Conservation (phyloP, 257 asterid genomes). For the Solanum etuberosum region DNA sequence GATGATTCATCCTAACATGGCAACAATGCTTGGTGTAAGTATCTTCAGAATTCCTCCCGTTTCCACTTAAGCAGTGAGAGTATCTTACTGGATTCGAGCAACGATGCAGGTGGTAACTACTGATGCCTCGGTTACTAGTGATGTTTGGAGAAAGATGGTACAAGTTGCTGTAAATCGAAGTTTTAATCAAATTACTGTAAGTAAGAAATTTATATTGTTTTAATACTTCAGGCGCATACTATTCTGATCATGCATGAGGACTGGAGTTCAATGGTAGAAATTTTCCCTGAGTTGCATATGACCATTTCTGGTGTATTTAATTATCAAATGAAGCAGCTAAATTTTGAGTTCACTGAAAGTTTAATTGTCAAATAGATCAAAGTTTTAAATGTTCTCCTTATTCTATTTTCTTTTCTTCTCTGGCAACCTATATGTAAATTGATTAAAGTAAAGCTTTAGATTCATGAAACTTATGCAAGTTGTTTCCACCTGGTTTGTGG, state of each 20-base stretch:
- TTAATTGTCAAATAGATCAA: neutral
- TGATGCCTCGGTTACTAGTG: conserved; percentile 73
- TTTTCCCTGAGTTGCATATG: neutral
- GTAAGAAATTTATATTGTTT: conserved; percentile 2
- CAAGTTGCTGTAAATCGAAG: conserved; percentile 80
- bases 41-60: neutral
- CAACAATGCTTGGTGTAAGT: conserved; percentile 94
- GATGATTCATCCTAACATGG: conserved; percentile 99
- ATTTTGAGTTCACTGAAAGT: neutral
- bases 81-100: neutral
- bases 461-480: neutral
- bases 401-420: neutral
- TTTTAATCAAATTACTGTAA: conserved; percentile 90
- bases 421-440: neutral
- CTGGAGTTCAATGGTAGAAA: neutral
- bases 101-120: conserved; percentile 76
- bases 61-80: neutral
- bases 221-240: neutral
- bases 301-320: neutral
- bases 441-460: neutral
- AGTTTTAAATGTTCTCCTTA: neutral
- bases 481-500: neutral
- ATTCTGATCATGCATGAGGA: neutral
- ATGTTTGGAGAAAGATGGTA: conserved; percentile 93
- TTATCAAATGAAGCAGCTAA: neutral